Evolutionary conservation across 768 basidiomycete genomes (phyloP).

Genomic region (Rhizopogon rudus): DNA sequence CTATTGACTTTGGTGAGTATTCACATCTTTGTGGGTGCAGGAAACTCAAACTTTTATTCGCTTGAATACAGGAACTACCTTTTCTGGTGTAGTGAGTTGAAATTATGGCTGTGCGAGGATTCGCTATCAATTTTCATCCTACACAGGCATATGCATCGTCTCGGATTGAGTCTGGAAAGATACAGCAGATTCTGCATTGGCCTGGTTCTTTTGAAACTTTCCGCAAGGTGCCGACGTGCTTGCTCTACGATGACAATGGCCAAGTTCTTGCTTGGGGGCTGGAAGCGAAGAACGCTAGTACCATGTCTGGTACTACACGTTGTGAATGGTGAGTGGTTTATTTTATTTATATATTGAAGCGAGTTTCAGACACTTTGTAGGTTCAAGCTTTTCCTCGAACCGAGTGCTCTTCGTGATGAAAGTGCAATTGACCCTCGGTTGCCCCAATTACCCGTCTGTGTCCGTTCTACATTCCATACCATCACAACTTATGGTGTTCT

Average conservation of each 20-base stretch:
- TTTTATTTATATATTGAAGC: too few relatives aligned
- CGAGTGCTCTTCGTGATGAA: constrained; percentile 71
- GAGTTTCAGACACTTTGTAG: constrained; percentile 18
- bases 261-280: constrained; percentile 80
- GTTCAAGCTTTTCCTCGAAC: constrained; percentile 89
- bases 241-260: constrained; percentile 73
- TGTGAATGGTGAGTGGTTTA: constrained; percentile 43
- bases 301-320: constrained; percentile 56
- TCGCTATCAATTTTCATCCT: constrained; percentile 5
- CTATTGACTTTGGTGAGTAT: constrained; percentile 77
- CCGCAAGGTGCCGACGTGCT: constrained; percentile 82
- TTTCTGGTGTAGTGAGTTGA: constrained; percentile 75
- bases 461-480: neutral
- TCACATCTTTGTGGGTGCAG: neutral
- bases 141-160: constrained; percentile 80
- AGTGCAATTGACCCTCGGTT: constrained; percentile 69
- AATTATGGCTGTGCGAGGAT: neutral
- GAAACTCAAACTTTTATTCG: neutral
- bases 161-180: constrained; percentile 69
- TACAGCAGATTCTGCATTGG: constrained; percentile 86
- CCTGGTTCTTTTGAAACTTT: constrained; percentile 84
- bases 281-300: constrained; percentile 78
- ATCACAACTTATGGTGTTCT: constrained; percentile 10
- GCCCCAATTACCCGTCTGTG: constrained; percentile 64
- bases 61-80: constrained; percentile 62